Base-by-base conservation (phyloP, 1,284 basidiomycete genomes). In the Melampsora americana region DNA sequence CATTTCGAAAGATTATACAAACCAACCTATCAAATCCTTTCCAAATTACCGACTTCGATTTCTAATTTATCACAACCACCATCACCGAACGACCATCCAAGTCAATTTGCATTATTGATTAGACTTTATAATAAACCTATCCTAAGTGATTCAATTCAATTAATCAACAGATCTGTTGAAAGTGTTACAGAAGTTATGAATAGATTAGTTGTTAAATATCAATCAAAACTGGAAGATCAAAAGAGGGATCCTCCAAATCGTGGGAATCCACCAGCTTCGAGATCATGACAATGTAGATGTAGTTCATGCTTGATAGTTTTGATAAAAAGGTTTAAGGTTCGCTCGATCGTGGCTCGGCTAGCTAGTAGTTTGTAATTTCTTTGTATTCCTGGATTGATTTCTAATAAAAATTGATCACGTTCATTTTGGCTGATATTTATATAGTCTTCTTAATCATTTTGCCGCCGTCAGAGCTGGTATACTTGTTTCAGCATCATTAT, bases 1-100 rank as follows among this genome's bases (percentile, higher is more conserved):
- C 69, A 71, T 44, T 11, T 71, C 2, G 42, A 64, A 44, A 64
- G 64, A 46, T 62, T 71, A 48, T 71, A 71, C 39, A 61, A 56
- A 9, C 69, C 69, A 6, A 64, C 60, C 14, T 71, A 71, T 35
- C 42, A 28, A 60, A 71, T 71, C 7, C 1, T 71, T 46, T 64
- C 59, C 5, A 71, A 71, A 42, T 20, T 71, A 11, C 69, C 69
- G 5, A 23, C 23, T 2, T 71, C 69, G 20, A 48, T 71, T 30
- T 14, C 14, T 30, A 42, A 71, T 44, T 23, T 62, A 30, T 28
- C 16, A 9, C 26, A 18, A 23, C 26, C 5, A 28, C 14, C n/a
- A 23, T 28, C 26, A 28, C 11, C 26, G 44, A 35, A 60, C 61
- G 56, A 59, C 18, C n/a, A 23, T 26, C 59, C 69, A 14, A 64